Percentiles rank a stretch among this genome's conserved stretches.
phyloP scores from a whole-genome alignment of 148 eudicot genomes.

The Rhododendron williamsianum region DNA sequence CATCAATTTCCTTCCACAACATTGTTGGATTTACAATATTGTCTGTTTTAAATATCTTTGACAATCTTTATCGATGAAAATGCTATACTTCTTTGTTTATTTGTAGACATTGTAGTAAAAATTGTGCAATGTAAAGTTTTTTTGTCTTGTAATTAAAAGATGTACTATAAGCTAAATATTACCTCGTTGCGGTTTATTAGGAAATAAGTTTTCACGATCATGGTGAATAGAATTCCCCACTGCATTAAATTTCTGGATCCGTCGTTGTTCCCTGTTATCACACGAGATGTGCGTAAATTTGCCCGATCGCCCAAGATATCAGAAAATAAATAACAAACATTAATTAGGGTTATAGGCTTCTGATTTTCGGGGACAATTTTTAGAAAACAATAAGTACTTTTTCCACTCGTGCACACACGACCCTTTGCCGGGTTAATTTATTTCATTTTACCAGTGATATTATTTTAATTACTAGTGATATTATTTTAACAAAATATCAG shows the following conservation, averaged over 20 bases:
- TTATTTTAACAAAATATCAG: background rate
- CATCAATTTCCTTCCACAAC: background rate
- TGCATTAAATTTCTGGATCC: background rate
- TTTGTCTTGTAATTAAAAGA: background rate
- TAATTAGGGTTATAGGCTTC: background rate
- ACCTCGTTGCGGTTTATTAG: no score
- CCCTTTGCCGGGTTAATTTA: background rate
- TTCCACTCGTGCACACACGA: background rate
- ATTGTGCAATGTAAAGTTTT: background rate
- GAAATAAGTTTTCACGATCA: background rate
- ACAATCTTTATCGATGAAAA: background rate
- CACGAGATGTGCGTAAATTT: background rate
- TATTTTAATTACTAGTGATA: background rate
- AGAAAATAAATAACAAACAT: background rate
- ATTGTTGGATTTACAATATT: no score
- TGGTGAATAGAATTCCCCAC: background rate
- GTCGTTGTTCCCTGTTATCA: background rate
- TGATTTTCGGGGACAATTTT: conserved; percentile 5
- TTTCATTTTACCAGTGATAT: background rate
- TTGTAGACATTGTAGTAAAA: background rate
- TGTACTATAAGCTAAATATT: no score
- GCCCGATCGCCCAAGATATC: background rate
- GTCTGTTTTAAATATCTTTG: background rate
- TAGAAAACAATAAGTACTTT: background rate
- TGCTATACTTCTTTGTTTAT: background rate